Conservation (phyloP, 208 protist species). For the Naegleria gruberi region DNA sequence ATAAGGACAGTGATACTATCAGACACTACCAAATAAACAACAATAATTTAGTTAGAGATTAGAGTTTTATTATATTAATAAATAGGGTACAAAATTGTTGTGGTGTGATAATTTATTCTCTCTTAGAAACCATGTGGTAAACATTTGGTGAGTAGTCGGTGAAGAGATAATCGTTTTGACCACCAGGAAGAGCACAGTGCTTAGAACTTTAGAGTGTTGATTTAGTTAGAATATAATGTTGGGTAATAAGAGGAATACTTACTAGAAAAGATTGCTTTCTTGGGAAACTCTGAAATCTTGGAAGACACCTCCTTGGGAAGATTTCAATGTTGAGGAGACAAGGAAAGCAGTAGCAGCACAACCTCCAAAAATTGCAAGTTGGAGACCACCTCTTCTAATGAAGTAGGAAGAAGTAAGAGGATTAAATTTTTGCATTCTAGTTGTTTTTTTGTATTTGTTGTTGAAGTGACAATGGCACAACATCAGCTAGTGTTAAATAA, state of each 20-base stretch:
- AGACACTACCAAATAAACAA: no score
- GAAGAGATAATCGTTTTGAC: background rate
- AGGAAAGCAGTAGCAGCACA: background rate
- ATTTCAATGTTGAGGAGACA: background rate
- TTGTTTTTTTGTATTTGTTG: no score
- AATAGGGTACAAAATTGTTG: no score
- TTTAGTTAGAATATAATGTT: no score
- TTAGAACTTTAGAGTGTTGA: no score
- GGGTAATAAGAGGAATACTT: no score
- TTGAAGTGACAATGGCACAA: no score
- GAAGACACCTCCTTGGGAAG: background rate
- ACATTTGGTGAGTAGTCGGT: background rate
- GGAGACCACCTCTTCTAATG: background rate
- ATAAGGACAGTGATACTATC: no score
- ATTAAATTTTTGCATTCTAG: background rate
- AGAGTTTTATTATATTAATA: no score
- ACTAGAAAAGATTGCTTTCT: background rate
- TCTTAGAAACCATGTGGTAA: background rate
- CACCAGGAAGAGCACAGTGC: background rate
- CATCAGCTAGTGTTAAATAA: no score
- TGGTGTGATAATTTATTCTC: background rate
- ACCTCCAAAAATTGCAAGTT: background rate
- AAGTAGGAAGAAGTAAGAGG: background rate
- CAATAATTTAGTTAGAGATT: no score
- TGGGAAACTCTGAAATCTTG: background rate